Evolutionary conservation across 129 eudicot genomes (phyloP).

Genomic region (Heracleum sosnowskyi): DNA sequence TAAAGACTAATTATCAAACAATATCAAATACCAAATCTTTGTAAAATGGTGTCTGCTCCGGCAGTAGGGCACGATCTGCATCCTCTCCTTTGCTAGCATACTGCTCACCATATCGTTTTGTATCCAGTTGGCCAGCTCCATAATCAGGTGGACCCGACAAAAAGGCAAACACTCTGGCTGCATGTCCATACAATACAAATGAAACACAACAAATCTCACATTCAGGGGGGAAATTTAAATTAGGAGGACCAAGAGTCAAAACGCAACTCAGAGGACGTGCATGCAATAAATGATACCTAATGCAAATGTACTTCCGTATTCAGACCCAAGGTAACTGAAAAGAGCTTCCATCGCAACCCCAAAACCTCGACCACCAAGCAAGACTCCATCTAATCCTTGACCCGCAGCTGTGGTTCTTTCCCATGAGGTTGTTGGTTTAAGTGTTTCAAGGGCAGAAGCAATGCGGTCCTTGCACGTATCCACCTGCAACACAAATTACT

Average conservation of each 20-base stretch:
- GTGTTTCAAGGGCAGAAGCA: conserved; percentile 87
- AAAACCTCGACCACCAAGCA: conserved; percentile 89
- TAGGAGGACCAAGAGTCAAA: not conserved
- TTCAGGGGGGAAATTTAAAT: not conserved
- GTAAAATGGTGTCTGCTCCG: conserved; percentile 96
- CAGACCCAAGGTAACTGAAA: conserved; percentile 80
- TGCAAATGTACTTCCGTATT: conserved; percentile 87
- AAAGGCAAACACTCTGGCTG: conserved; percentile 97
- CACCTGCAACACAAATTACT: conserved; percentile 46
- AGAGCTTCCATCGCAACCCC: conserved; percentile 95
- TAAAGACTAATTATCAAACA: conserved; percentile 1
- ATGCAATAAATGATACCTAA: conserved; percentile 43
- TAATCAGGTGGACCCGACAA: conserved; percentile 96
- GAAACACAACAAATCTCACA: conserved; percentile 10
- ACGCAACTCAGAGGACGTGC: conserved; percentile 1
- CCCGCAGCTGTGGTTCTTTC: conserved; percentile 70
- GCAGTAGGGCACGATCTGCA: conserved; percentile 98
- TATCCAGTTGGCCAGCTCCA: conserved; percentile 96
- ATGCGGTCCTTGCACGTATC: conserved; percentile 93
- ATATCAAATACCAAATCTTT: conserved; percentile 68
- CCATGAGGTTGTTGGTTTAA: conserved; percentile 91
- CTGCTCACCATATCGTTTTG: conserved; percentile 94
- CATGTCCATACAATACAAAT: conserved; percentile 15
- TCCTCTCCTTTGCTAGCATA: conserved; percentile 99
- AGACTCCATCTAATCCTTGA: conserved; percentile 74